Base-by-base conservation (phyloP, 352 stramenopile genomes). In the Pythium graminicola region DNA sequence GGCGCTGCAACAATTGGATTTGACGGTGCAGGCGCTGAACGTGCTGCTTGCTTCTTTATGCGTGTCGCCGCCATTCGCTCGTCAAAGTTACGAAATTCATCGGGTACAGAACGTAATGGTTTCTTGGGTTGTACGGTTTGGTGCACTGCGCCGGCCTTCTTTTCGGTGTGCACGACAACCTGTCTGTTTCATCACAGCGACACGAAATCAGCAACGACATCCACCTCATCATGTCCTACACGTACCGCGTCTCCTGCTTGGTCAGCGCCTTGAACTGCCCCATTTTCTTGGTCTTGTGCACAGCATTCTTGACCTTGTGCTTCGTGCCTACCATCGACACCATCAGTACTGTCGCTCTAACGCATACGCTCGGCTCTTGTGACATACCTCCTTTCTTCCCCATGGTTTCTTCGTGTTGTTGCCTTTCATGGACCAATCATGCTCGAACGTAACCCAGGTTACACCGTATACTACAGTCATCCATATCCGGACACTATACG, bases 11-110 rank as follows among this genome's bases (percentile, higher is more conserved):
- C 57, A 0, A 63, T 68, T 19, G 64, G 28, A 46, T 62, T 81
- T 10, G 50, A 22, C 1, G 39, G 45, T 10, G 52, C 32, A 41
- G 50, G 26, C 4, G 65, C 53, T 14, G 64, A 43, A 36, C 63
- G 50, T 17, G 58, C 50, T 5, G 63, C 57, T 2, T 69, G 45
- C 28, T 65, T 76, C 50, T 78, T 74, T 0, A 64, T 23, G 6
- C 46, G 43, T 4, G 40, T 39, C 3, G 54, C 72, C 0, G 71
- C 67, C 64, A 90, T 79, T 2, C 80, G 76, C 58, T 90, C 80
- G 57, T 90, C 79, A 67, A 88, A 90, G 54, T 76, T 88, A 33
- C 80, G 76, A 44, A 86, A 81, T 36, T 88, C 76, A 36, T 81
- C 66, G 10, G 77, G 62, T n/a, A 86, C 53, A 6, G 44, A 24